Evolutionary conservation across 2,329 filamentous ascomycete genomes (phyloP).

Genomic region (Cladophialophora bantiana): DNA sequence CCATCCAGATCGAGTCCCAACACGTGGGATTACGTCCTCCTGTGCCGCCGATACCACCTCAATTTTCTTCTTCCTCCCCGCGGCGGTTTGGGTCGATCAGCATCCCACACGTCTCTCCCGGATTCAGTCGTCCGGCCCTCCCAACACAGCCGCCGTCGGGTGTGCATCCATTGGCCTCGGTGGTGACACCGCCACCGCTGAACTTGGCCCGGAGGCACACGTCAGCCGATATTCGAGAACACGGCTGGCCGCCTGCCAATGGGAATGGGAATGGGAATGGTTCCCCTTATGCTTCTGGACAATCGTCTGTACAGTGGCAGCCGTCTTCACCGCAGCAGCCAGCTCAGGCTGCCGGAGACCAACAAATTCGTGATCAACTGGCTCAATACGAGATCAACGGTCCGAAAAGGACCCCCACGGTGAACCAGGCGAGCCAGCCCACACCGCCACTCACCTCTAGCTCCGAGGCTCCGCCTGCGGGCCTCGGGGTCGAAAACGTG

Average conservation of each 20-base stretch:
- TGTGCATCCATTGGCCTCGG: slow-evolving; percentile 63
- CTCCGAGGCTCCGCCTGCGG: slow-evolving; percentile 33
- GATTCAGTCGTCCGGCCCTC: slow-evolving; percentile 73
- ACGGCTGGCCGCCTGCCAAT: slow-evolving; percentile 70
- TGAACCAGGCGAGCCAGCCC: slow-evolving; percentile 29
- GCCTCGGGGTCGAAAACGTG: slow-evolving; percentile 37
- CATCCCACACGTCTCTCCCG: slow-evolving; percentile 71
- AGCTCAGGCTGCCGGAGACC: slow-evolving; percentile 56
- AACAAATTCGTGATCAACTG: slow-evolving; percentile 67
- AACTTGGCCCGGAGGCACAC: slow-evolving; percentile 86
- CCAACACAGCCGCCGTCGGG: slow-evolving; percentile 74
- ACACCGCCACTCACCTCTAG: slow-evolving; percentile 33
- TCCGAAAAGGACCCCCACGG: slow-evolving; percentile 52
- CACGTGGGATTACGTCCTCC: slow-evolving; percentile 39
- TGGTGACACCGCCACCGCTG: slow-evolving; percentile 63
- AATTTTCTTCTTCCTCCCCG: slow-evolving; percentile 76
- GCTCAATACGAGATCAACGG: slow-evolving; percentile 71
- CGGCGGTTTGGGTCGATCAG: slow-evolving; percentile 89
- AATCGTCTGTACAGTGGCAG: slow-evolving; percentile 66
- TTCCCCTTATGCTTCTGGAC: slow-evolving; percentile 72
- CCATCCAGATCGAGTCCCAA: slow-evolving; percentile 65
- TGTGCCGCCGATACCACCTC: slow-evolving; percentile 57
- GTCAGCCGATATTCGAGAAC: slow-evolving; percentile 90
- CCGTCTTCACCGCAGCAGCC: slow-evolving; percentile 61
- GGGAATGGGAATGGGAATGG: slow-evolving; percentile 42